Conservation (phyloP, 2,329 filamentous ascomycete genomes). For the Alternaria gaisen region DNA sequence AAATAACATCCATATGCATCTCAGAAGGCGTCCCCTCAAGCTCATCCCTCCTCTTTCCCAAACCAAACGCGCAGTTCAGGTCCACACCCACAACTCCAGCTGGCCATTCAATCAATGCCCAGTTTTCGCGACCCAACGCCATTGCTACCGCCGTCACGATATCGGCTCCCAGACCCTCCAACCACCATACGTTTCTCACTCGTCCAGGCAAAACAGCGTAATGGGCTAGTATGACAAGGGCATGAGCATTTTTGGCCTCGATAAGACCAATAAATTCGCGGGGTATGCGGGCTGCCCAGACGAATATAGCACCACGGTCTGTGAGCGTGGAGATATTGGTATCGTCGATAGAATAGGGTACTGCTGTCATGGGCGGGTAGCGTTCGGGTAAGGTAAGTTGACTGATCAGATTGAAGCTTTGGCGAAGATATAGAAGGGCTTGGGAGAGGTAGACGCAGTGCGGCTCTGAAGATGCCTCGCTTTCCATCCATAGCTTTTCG, state of each 20-base stretch:
- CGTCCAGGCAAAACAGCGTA: conserved; percentile 49
- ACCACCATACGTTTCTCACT: conserved; percentile 48
- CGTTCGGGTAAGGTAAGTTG: conserved; percentile 38
- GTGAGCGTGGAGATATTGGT: conserved; percentile 38
- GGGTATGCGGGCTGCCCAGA: conserved; percentile 41
- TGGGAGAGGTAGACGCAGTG: conserved; percentile 30
- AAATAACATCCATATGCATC: conserved; percentile 42
- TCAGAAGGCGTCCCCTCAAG: conserved; percentile 33
- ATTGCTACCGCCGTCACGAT: conserved; percentile 46
- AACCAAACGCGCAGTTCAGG: conserved; percentile 32
- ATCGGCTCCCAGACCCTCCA: conserved; percentile 45
- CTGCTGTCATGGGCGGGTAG: conserved; percentile 37
- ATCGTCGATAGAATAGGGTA: conserved; percentile 43
- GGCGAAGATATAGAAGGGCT: conserved; percentile 39
- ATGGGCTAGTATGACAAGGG: conserved; percentile 51
- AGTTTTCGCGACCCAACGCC: conserved; percentile 41
- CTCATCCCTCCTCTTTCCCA: conserved; percentile 24
- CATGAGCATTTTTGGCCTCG: conserved; percentile 41
- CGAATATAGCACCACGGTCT: conserved; percentile 46
- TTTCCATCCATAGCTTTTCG: conserved; percentile 37
- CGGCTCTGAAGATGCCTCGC: conserved; percentile 17
- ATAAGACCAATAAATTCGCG: conserved; percentile 43
- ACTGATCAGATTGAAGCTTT: conserved; percentile 43
- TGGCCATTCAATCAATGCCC: conserved; percentile 45
- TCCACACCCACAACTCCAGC: conserved; percentile 40